Evolutionary conservation across 176 grass and related monocot genomes (phyloP).

Genomic region (Musa itinerans): DNA sequence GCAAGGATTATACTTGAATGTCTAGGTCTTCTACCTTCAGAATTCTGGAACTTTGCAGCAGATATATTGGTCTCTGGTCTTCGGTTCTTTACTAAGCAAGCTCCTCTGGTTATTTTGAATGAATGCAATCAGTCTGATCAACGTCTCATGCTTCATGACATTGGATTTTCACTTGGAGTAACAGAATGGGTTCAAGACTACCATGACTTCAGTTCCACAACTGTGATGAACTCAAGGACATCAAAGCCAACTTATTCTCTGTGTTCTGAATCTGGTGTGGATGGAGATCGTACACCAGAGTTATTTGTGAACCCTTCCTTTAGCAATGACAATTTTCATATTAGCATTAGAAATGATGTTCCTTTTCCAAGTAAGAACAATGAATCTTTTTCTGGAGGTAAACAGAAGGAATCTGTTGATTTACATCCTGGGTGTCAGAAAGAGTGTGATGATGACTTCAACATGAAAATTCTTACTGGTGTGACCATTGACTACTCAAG

Average conservation of each 20-base stretch:
- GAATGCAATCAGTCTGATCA: slow-evolving; percentile 47
- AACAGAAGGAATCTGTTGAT: slow-evolving; percentile 15
- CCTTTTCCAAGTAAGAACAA: slow-evolving; percentile 10
- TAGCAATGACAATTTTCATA: slow-evolving; percentile 13
- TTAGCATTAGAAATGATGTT: slow-evolving; percentile 18
- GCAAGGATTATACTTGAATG: slow-evolving; percentile 74
- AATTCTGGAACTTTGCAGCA: slow-evolving; percentile 64
- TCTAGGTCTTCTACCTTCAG: slow-evolving; percentile 61
- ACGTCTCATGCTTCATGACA: slow-evolving; percentile 87
- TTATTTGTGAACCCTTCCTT: slow-evolving; percentile 12
- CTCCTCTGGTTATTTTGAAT: slow-evolving; percentile 46
- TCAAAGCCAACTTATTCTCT: slow-evolving; percentile 16
- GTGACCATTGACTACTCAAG: slow-evolving; percentile 15
- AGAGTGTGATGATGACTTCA: slow-evolving; percentile 10
- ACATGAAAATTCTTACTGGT: slow-evolving; percentile 22
- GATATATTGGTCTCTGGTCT: slow-evolving; percentile 71
- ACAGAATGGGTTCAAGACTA: slow-evolving; percentile 75
- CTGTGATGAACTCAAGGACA: slow-evolving; percentile 21
- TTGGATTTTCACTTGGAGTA: slow-evolving; percentile 80
- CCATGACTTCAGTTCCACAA: slow-evolving; percentile 47
- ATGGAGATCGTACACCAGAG: slow-evolving; percentile 17
- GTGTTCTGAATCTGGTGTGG: neutral
- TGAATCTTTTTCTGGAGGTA: slow-evolving; percentile 19
- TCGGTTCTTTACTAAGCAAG: slow-evolving; percentile 51
- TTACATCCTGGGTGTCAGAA: slow-evolving; percentile 24